A percentile compares a stretch with the other conserved stretches of the same genome.
Evolutionary conservation across 2,329 filamentous ascomycete genomes (phyloP).

Genomic region (Acrocalymma vagum): DNA sequence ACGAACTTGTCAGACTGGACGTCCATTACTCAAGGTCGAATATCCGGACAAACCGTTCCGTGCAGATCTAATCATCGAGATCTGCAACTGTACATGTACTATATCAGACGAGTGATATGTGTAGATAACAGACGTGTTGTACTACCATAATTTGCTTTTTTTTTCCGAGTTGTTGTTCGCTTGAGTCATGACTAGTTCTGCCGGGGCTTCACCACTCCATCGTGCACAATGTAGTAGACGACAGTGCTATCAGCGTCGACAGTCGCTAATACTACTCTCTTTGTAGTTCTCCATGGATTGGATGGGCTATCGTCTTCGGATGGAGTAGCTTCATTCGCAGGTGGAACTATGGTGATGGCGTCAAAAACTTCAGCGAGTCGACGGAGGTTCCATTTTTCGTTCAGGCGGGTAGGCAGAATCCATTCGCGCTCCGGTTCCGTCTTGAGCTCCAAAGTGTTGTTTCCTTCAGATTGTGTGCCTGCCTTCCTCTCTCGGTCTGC

Average conservation of each 20-base stretch:
- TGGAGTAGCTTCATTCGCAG: conserved; percentile 32
- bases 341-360: conserved; percentile 55
- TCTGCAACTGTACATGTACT: no score
- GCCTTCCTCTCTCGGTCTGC: conserved; percentile 57
- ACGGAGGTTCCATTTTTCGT: conserved; percentile 75
- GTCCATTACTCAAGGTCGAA: no score
- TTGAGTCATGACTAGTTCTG: conserved; percentile 68
- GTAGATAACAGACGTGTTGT: no score
- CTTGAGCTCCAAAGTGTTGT: conserved; percentile 53
- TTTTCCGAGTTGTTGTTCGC: no score
- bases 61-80: no score
- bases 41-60: no score
- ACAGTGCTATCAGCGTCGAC: conserved; percentile 83
- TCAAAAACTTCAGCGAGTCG: conserved; percentile 76
- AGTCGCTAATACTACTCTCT: conserved; percentile 77
- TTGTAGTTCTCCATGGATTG: conserved; percentile 59
- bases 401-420: conserved; percentile 77
- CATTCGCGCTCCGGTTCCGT: conserved; percentile 67
- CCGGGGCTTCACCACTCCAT: conserved; percentile 85
- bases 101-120: no score
- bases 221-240: conserved; percentile 85
- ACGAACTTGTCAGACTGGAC: no score
- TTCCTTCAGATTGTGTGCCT: conserved; percentile 37
- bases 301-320: conserved; percentile 14
- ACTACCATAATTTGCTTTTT: no score